Evolutionary conservation across 1,284 basidiomycete genomes (phyloP), one percentile per base, ranked within the genome.

Genomic region (Leccinum subfulvum): DNA sequence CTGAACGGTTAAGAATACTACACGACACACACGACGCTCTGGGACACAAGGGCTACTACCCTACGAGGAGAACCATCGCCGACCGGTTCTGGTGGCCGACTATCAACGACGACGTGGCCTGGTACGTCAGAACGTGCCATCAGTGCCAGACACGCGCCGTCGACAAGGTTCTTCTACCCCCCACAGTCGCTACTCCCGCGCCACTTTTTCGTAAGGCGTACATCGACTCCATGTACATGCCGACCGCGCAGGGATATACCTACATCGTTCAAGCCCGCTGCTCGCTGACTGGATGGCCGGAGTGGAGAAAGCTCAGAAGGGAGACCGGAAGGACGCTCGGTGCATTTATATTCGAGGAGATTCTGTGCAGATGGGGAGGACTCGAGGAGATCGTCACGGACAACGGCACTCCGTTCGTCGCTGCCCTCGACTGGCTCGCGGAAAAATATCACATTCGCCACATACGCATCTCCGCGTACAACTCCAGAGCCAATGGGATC

Each of bases 271-370:
- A 59, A 21, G 63, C 63, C 4, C 21, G 11, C 2, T 62, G 60
- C 14, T 51, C 58, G 2, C 23, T 64, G 10, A 35, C 47, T 7
- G n/a, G 28, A 58, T 62, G 51, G 39, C 49, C 52, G 0, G 41
- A 65, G 16, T 53, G 47, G 37, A 4, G 16, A 1, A 37, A 72
- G 70, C 37, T 55, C 35, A 2, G 68, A 68, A 39, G 51, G 64
- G 64, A 65, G 10, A 68, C 57, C 0, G 64, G 39, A 13, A 4
- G 14, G 9, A 57, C 56, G 0, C 2, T 64, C 3, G 58, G 41
- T 2, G 3, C 33, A 1, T 64, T 62, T 4, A 1, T 64, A 0
- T 62, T 56, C 8, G 39, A 64, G 30, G 61, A 66, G 9, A 9
- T 64, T 0, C 9, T 65, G 1, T 59, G 54, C 33, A 9, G 30